These are phyloP conservation scores for Daldinia bambusicola DNA, from an alignment of 495 filamentous ascomycete genomes.

Conservation along the genomic window DNA sequence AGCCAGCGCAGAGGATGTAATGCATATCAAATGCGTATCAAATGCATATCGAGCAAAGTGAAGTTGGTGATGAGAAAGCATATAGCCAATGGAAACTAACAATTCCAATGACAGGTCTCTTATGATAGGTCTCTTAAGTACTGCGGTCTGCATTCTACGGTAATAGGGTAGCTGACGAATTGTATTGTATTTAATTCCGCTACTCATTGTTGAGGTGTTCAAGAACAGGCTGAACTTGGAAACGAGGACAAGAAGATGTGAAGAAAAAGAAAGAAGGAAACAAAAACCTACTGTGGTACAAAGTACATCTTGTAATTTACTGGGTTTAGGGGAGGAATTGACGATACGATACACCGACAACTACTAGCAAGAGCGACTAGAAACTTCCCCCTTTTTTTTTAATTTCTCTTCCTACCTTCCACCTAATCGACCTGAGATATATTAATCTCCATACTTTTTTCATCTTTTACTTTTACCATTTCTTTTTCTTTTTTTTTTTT, in stretches of 20 bases:
- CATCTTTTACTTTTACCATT: background rate
- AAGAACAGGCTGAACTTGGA: constrained; percentile 41
- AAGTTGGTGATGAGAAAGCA: constrained; percentile 14
- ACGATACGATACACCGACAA: constrained; percentile 36
- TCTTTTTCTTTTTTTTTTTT: constrained; percentile 8
- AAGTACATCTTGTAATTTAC: constrained; percentile 7
- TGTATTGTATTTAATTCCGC: constrained; percentile 14
- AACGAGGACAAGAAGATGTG: background rate
- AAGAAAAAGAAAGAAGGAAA: no score
- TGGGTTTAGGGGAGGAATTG: constrained; percentile 27
- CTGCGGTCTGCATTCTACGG: no score
- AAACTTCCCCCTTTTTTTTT: constrained; percentile 18
- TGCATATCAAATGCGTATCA: constrained; percentile 5
- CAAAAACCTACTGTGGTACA: no score
- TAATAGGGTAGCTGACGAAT: no score
- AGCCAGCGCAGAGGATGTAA: constrained; percentile 14
- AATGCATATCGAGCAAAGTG: background rate
- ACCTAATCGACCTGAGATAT: constrained; percentile 9
- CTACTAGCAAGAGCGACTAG: constrained; percentile 26
- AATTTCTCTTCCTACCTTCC: constrained; percentile 3
- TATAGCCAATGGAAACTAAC: constrained; percentile 6
- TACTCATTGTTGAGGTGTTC: constrained; percentile 36
- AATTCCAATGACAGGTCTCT: background rate
- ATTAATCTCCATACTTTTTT: background rate
- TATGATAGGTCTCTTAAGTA: constrained; percentile 23